Evolutionary conservation across 768 basidiomycete genomes (phyloP), one percentile per base, ranked within the genome.

Genomic region (Tulasnella sp.): DNA sequence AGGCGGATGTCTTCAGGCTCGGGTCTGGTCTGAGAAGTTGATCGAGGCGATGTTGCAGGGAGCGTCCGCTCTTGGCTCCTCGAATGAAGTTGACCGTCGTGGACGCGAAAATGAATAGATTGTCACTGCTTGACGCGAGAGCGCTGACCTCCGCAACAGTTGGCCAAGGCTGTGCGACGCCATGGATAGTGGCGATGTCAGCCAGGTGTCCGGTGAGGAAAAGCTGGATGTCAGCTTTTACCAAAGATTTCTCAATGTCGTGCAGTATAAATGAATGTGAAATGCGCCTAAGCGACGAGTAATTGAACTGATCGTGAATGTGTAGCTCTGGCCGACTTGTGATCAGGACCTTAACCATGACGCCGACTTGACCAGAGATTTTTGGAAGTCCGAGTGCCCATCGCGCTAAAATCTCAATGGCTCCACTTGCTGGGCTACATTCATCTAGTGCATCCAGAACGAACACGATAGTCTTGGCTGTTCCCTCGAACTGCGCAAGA

Each of bases 391-490:
- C 73, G 7, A 61, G 32, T 5, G 79, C 77, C 20, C 85, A 80
- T 15, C 84, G 61, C 13, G 23, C 13, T n/a, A 85, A 79, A 2
- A 84, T 70, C 3, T 70, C 32, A 18, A 75, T 71, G 23, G 72
- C 46, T 15, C 29, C 72, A 26, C 40, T 61, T 16, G 55, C 5
- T 35, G 42, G 40, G 10, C 67, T 80, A 11, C 85, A 83, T 81
- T 86, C 85, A 79, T 86, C 85, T 40, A 86, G 80, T 2, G 82
- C 85, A 79, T 86, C 86, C 29, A 86, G 79, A 61, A 85, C 81
- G 70, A 86, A 77, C 18, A 86, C 51, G 26, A 83, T 46, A 18
- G 80, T 81, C 32, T 72, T 35, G 32, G 73, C 35, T 23, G 70
- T 4, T 15, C n/a, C 16, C 23, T 73, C 16, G 15, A 32, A n/a